Conservation (phyloP, 768 basidiomycete genomes). For the Mycena chlorophos region DNA sequence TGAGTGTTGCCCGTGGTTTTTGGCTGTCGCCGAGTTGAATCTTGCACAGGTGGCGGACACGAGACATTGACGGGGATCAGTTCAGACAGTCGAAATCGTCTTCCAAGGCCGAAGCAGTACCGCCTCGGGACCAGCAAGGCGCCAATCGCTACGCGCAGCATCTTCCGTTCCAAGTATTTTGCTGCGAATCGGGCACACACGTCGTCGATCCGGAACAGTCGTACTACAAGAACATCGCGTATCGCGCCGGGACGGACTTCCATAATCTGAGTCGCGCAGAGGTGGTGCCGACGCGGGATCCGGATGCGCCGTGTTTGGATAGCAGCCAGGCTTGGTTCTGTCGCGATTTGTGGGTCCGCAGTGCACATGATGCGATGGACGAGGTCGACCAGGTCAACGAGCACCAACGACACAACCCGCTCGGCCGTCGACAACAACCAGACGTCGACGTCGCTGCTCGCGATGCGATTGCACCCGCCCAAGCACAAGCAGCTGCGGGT, state of each 20-base stretch:
- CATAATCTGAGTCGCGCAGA: slow-evolving; percentile 74
- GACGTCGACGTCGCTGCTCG: slow-evolving; percentile 38
- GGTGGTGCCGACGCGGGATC: slow-evolving; percentile 56
- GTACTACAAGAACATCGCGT: slow-evolving; percentile 87
- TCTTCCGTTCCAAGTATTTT: slow-evolving; percentile 97
- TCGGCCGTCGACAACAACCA: slow-evolving; percentile 23
- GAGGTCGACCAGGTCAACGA: slow-evolving; percentile 51
- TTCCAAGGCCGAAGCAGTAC: slow-evolving; percentile 85
- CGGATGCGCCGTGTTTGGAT: slow-evolving; percentile 89
- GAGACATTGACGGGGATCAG: slow-evolving; percentile 97
- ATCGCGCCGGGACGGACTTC: slow-evolving; percentile 79
- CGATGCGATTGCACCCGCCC: slow-evolving; percentile 33
- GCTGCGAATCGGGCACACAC: slow-evolving; percentile 97
- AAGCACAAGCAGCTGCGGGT: too few relatives aligned
- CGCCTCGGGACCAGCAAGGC: slow-evolving; percentile 84
- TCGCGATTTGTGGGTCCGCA: slow-evolving; percentile 91
- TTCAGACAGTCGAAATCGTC: slow-evolving; percentile 96
- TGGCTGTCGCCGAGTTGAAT: slow-evolving; percentile 1
- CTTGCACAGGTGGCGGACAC: slow-evolving; percentile 81
- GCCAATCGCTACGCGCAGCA: slow-evolving; percentile 85
- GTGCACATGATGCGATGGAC: slow-evolving; percentile 73
- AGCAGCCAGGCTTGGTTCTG: slow-evolving; percentile 99
- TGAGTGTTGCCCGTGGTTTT: slow-evolving; percentile 37
- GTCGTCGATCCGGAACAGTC: slow-evolving; percentile 94
- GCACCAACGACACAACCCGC: slow-evolving; percentile 1